Evolutionary conservation across 257 asterid genomes (phyloP).

Genomic region (Thymus quinquecostatus): DNA sequence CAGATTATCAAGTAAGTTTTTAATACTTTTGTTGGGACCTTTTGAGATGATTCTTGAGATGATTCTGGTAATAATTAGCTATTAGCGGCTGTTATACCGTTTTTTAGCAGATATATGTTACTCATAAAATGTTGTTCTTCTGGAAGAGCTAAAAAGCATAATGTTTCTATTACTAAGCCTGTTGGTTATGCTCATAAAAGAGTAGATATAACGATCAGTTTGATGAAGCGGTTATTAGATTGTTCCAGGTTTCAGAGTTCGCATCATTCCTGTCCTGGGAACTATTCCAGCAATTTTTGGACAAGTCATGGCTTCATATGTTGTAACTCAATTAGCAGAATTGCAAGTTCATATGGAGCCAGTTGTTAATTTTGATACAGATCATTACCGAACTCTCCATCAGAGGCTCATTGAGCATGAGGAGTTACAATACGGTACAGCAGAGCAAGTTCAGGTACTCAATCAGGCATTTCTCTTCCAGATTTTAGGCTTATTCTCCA

Average conservation of each 20-base stretch:
- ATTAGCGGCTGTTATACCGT: neutral
- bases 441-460: slow-evolving; percentile 77
- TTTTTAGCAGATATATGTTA: slow-evolving; percentile 1
- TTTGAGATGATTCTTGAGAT: slow-evolving; percentile 28
- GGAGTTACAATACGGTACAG: slow-evolving; percentile 80
- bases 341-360: slow-evolving; percentile 88
- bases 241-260: slow-evolving; percentile 97
- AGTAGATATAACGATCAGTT: slow-evolving; percentile 2
- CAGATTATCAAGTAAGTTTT: slow-evolving; percentile 88
- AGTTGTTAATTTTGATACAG: slow-evolving; percentile 80
- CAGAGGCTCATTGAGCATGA: slow-evolving; percentile 95
- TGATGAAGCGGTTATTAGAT: slow-evolving; percentile 55
- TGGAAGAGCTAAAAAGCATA: neutral
- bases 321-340: slow-evolving; percentile 74
- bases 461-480: slow-evolving; percentile 9
- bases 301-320: slow-evolving; percentile 96
- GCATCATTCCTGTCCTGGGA: slow-evolving; percentile 96
- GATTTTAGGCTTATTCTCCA: slow-evolving; percentile 9
- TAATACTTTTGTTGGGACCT: slow-evolving; percentile 16
- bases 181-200: slow-evolving; percentile 15
- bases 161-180: neutral
- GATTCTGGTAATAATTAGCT: slow-evolving; percentile 14
- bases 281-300: slow-evolving; percentile 98
- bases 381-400: slow-evolving; percentile 80
- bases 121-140: slow-evolving; percentile 3